Evolutionary conservation across 73 alveolate species (phyloP).

Genomic region (Diophrys appendiculata): DNA sequence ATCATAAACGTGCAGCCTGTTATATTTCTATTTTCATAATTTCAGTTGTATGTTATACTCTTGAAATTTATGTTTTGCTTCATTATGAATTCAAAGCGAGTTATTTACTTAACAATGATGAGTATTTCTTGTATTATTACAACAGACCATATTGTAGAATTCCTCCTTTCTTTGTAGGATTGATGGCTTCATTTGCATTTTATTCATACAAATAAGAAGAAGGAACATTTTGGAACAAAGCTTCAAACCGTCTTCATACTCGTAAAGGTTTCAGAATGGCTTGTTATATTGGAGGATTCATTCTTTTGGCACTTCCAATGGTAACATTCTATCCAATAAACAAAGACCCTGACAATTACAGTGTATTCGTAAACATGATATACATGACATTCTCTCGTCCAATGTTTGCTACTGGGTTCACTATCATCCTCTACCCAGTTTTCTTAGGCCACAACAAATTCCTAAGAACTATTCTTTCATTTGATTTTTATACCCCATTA

Average conservation of each 20-base stretch:
- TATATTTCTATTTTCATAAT: background rate
- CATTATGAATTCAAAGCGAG: slow-evolving; percentile 9
- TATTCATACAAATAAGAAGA: background rate
- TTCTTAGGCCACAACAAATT: slow-evolving; percentile 18
- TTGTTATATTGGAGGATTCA: background rate
- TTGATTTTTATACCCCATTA: slow-evolving; percentile 41
- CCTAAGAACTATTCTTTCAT: slow-evolving; percentile 15
- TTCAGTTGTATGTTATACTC: background rate
- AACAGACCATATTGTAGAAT: slow-evolving; percentile 22
- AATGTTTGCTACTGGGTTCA: slow-evolving; percentile 23
- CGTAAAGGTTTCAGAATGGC: background rate
- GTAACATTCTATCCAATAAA: slow-evolving; percentile 3
- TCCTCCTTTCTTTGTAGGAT: slow-evolving; percentile 18
- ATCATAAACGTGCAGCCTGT: background rate
- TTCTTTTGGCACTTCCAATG: background rate
- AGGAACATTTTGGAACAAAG: background rate
- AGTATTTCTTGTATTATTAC: slow-evolving; percentile 2
- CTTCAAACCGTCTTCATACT: background rate
- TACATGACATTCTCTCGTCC: slow-evolving; percentile 22
- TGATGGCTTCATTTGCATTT: slow-evolving; percentile 2
- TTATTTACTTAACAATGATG: background rate
- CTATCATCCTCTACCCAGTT: slow-evolving; percentile 33
- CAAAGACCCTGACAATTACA: slow-evolving; percentile 6
- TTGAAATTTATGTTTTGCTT: background rate
- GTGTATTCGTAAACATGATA: background rate